Conservation (phyloP, 1,284 basidiomycete species). For the Sporisorium reilianum region DNA sequence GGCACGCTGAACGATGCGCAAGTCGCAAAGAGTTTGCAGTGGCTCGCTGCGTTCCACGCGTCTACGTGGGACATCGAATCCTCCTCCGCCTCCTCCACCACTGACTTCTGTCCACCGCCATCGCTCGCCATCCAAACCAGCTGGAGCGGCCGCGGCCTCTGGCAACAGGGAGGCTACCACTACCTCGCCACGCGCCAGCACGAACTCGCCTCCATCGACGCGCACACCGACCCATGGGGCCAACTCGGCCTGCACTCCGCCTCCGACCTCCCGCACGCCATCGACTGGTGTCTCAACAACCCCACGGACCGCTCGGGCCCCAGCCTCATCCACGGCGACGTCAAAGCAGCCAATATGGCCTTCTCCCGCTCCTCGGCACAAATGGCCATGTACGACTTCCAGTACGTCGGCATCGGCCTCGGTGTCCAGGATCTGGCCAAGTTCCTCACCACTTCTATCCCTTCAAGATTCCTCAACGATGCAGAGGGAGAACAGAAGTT, state of each 20-base stretch:
- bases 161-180: conserved; percentile 52
- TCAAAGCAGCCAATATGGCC: conserved; percentile 56
- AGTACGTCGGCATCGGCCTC: conserved; percentile 51
- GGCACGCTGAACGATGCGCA: conserved; percentile 27
- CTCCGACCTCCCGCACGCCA: conserved; percentile 16
- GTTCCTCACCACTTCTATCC: conserved; percentile 47
- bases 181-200: conserved; percentile 35
- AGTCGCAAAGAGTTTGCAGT: conserved; percentile 25
- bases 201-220: conserved; percentile 32
- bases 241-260: conserved; percentile 31
- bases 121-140: not conserved
- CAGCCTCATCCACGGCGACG: conserved; percentile 56
- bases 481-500: conserved; percentile 17
- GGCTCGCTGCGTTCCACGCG: conserved; percentile 45
- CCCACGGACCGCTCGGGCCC: conserved; percentile 6
- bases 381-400: conserved; percentile 57
- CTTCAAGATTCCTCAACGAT: not conserved
- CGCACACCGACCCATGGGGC: conserved; percentile 19
- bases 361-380: conserved; percentile 11
- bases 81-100: not conserved
- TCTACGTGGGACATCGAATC: conserved; percentile 23
- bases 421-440: conserved; percentile 53
- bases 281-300: conserved; percentile 47
- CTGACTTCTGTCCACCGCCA: conserved; percentile 25
- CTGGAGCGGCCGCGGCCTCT: conserved; percentile 35